Base-by-base conservation (phyloP, 202 grass and related monocot genomes). In the Tripidium arundinaceum region DNA sequence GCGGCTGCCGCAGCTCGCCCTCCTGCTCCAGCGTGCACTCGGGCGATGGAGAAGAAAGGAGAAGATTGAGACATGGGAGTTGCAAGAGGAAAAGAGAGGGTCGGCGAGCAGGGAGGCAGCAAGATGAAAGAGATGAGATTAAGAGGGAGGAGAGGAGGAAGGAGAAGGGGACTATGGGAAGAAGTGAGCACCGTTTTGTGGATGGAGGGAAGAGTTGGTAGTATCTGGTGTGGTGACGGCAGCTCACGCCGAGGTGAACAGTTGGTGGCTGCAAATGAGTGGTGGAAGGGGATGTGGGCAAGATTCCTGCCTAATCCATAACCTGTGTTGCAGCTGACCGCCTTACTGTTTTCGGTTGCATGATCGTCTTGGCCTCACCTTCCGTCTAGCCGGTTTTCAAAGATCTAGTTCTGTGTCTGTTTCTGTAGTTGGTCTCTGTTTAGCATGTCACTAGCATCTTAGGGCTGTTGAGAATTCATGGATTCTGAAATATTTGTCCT, bases 301-400 rank as follows among this genome's bases (percentile, higher is more conserved):
- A 87, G 89, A 94, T 92, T 94, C 89, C 78, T 59, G 75, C 84
- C 89, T 92, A 83, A 94, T 94, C 92, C 86, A 87, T 72, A 94
- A 85, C 70, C 38, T 86, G 72, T 80, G 84, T 49, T 26, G 50
- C 79, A 84, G 63, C 60, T 14, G 40, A 15, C 61, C 54, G 14
- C 77, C 58, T 49, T 39, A 75, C 68, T 82, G 68, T 82, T 85
- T 82, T 72, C 71, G 11, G 75, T 73, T 79, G 39, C 60, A 60
- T 41, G 77, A 76, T 70, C 62, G 21, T 65, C 26, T 66, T 79
- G 82, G 34, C 71, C 65, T 71, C 26, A 37, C 28, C 60, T 79
- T 67, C 36, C 18, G 15, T 36, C 71, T 37, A 58, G 19, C 28
- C 36, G 13, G 36, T 70, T 85, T 85, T 29, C 39, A 27, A 81